These are phyloP conservation scores for Thelonectria blattea DNA, from an alignment of 2,329 filamentous ascomycete genomes.

Conservation along the genomic window DNA sequence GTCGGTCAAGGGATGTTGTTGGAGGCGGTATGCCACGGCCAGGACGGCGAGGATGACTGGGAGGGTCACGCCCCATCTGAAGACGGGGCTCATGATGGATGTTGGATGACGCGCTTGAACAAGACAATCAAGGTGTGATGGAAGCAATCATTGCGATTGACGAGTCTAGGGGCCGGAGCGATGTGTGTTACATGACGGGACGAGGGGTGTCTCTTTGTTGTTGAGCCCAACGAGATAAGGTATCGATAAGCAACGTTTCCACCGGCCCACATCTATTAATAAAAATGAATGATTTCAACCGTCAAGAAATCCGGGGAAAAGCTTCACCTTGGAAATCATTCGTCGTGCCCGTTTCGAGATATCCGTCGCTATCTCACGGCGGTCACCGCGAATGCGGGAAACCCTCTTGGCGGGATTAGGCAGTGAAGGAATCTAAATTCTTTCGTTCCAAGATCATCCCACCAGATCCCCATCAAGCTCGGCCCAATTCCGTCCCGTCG, in stretches of 20 bases:
- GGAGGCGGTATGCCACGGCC: slow-evolving; percentile 41
- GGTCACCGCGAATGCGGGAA: slow-evolving; percentile 1
- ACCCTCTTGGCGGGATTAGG: neutral
- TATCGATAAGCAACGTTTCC: neutral
- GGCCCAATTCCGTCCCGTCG: slow-evolving; percentile 6
- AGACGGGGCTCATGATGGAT: slow-evolving; percentile 22
- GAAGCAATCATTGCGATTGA: neutral
- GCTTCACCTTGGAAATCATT: too few species aligned
- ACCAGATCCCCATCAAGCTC: neutral
- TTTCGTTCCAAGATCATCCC: neutral
- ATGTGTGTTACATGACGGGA: neutral
- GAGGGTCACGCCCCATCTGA: slow-evolving; percentile 42
- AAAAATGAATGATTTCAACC: neutral
- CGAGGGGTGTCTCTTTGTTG: neutral
- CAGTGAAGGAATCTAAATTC: neutral
- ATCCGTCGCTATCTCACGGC: neutral
- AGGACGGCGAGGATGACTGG: slow-evolving; percentile 41
- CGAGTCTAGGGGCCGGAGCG: too few species aligned
- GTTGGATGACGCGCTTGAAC: too few species aligned
- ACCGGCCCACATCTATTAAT: neutral
- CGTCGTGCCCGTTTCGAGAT: neutral
- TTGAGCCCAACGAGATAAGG: neutral
- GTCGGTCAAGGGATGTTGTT: slow-evolving; percentile 34
- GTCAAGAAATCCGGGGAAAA: neutral
- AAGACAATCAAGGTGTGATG: neutral